Base-by-base conservation (phyloP, 2,329 filamentous ascomycete species). In the Fusarium marasasianum region DNA sequence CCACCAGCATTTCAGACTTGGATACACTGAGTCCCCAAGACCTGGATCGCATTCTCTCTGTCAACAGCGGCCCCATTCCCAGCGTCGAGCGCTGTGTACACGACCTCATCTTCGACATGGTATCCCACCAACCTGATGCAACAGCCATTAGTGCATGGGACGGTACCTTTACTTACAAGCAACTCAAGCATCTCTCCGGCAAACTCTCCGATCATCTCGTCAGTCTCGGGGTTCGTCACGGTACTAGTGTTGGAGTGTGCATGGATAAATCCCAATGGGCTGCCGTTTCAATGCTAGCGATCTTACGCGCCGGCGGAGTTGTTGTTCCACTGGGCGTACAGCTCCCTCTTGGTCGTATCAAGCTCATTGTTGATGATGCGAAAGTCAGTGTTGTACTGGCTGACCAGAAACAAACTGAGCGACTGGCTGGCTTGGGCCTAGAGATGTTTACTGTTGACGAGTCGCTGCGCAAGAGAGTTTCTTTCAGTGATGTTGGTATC, bases 261-360 rank as follows among this genome's bases (percentile, higher is more conserved):
- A 53, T 65, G 62, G 38, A 65, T 13, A 65, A 65, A n/a, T 65
- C 56, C 0, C 56, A n/a, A 18, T 60, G 40, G 62, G 37, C 31
- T 15, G 41, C 55, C 10, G 18, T 58, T 17, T 58, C 45, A 5
- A 45, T 62, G 45, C 56, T 65, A 1, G 56, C 56, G 11, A 62
- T 65, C 24, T 11, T 65, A 20, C 45, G 57, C 8, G 45, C 62
- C 12, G 62, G 62, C 2, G 62, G 62, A 22, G 31, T 47, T 18
- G 62, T 65, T 7, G 45, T 65, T 15, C 45, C 56, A 1, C 35
- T 65, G 6, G 62, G 62, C 0, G 38, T 38, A 0, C 44, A 62
- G 11, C 44, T 62, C 13, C 62, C 62, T 2, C 33, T 62, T 26
- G 45, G 44, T 8, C 56, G 62, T 17, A 20, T 53, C 20, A 22